These are phyloP conservation scores for Sporothrix phasma DNA, from an alignment of 2,329 filamentous ascomycete genomes.

Conservation along the genomic window DNA sequence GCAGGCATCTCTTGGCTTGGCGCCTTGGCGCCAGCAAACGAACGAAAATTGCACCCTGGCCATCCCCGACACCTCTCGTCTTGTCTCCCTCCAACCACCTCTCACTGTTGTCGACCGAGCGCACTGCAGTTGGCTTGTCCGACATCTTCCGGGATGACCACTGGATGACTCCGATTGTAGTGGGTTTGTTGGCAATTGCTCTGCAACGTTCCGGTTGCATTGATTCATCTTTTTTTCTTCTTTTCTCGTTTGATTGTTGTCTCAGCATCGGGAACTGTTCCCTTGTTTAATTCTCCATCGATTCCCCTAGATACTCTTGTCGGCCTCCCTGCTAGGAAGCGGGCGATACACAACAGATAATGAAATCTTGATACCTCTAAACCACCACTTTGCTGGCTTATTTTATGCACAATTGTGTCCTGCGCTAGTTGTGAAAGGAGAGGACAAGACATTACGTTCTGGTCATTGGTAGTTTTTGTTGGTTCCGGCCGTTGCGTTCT, in stretches of 20 bases:
- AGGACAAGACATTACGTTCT: too few species aligned
- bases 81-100: not conserved
- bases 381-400: not conserved
- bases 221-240: not conserved
- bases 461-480: not conserved
- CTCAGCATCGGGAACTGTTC: not conserved
- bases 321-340: not conserved
- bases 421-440: not conserved
- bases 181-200: not conserved
- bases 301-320: conserved; percentile 1
- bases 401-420: not conserved
- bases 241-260: not conserved
- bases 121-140: not conserved
- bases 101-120: not conserved
- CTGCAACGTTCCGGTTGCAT: not conserved
- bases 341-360: not conserved
- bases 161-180: not conserved
- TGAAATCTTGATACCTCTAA: conserved; percentile 3
- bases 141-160: not conserved
- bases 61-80: not conserved
- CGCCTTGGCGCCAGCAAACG: not conserved
- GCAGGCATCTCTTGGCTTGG: not conserved
- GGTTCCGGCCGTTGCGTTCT: not conserved
- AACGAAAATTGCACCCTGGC: not conserved
- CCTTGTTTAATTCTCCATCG: conserved; percentile 3